Base-by-base conservation (phyloP, 2,329 filamentous ascomycete genomes). In the Metarhizium anisopliae region DNA sequence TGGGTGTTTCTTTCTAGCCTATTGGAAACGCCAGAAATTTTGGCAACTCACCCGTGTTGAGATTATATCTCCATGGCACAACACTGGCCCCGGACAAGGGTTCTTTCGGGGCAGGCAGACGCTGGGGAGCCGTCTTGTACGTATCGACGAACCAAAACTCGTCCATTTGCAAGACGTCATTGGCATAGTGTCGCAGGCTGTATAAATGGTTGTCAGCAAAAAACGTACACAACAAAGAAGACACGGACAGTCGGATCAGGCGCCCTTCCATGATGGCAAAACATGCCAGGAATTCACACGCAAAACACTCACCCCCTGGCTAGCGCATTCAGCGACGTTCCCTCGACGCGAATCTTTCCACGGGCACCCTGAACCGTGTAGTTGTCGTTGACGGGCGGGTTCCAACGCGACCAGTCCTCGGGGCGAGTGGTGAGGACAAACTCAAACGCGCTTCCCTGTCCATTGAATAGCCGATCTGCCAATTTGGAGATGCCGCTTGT, bases 31-130 rank as follows among this genome's bases (percentile, higher is more conserved):
- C 16, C 2, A 18, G 25, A 35, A 11, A 8, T 14, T 13, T 18
- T 4, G 13, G 38, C 8, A 6, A 47, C 60, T 38, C 58, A 75
- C 73, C 72, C 4, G 75, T 77, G 58, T 80, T 80, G 60, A 78
- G 77, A 60, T 77, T 73, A 61, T 79, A 80, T 38, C 60, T 53
- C 58, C 56, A 62, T 8, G 59, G 60, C 35, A 62, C 60, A 14
- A 61, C 47, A 52, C 60, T 62, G 4, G 53, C 51, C 8, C 59
- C 60, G 3, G 40, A 55, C 43, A 62, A 42, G 5, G 57, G 29
- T 20, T 50, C 40, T 13, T 25, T 16, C 7, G 57, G 58, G 1
- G 20, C n/a, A 4, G 60, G 60, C 36, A 62, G 36, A 2, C 16
- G 35, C 2, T 38, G 25, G 3, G 59, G 51, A 6, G 53, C 35